Conservation (phyloP, 2,329 filamentous ascomycete genomes). For the Cadophora gregata region DNA sequence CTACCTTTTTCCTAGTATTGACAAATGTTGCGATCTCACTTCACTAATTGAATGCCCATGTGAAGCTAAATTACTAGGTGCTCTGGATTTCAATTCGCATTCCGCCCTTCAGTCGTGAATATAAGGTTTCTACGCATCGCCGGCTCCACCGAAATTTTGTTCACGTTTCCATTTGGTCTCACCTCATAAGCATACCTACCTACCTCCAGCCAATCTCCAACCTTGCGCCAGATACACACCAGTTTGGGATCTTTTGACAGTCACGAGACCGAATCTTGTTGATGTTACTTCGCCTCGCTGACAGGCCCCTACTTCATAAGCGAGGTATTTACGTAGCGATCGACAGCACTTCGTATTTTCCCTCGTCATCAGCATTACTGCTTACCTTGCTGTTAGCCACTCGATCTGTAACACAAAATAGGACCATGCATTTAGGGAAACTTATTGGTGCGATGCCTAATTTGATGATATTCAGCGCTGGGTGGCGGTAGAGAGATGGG, state of each 20-base stretch:
- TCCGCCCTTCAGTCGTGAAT: no score
- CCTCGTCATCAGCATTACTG: not conserved
- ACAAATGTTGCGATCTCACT: no score
- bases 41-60: no score
- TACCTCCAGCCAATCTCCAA: not conserved
- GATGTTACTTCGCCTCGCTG: not conserved
- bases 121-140: no score
- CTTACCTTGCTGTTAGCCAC: not conserved
- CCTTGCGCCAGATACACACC: not conserved
- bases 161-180: no score
- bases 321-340: slow-evolving; percentile 7
- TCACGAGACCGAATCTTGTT: not conserved
- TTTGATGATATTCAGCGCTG: not conserved
- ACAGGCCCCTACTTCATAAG: not conserved
- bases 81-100: no score
- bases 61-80: no score
- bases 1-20: no score
- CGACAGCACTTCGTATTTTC: not conserved
- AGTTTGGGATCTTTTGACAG: not conserved
- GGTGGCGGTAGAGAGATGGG: not conserved
- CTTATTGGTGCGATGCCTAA: not conserved
- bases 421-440: not conserved
- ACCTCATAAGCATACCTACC: no score
- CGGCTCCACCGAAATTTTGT: no score
- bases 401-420: not conserved